Conservation (phyloP, 192 early-diverging fungal genomes). For the Podila horticola region DNA sequence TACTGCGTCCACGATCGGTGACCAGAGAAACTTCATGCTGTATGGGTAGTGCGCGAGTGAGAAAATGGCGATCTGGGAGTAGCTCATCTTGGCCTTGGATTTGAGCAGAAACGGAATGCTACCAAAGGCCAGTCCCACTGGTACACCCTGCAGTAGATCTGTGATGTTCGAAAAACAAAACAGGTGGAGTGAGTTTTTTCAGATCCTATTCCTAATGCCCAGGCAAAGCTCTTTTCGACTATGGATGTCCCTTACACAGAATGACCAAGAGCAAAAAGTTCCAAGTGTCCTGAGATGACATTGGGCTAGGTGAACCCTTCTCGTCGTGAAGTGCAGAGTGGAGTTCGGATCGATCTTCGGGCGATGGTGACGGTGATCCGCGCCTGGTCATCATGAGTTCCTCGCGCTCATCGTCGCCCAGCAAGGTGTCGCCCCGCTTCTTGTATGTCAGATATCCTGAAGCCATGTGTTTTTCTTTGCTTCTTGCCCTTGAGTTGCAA, state of each 20-base stretch:
- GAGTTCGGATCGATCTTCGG: conserved; percentile 9
- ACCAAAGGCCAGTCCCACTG: conserved; percentile 90
- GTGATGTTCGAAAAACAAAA: background rate
- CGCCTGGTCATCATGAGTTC: conserved; percentile 37
- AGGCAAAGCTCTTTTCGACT: background rate
- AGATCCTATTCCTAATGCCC: background rate
- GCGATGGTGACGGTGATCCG: background rate
- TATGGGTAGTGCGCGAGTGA: conserved; percentile 96
- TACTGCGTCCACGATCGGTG: conserved; percentile 93
- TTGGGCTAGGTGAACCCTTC: background rate
- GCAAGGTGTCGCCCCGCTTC: conserved; percentile 21
- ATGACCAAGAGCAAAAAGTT: conserved; percentile 46
- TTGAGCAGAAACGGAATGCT: conserved; percentile 90
- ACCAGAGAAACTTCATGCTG: conserved; percentile 98
- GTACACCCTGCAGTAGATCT: conserved; percentile 94
- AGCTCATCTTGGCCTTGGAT: conserved; percentile 87
- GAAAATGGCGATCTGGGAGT: conserved; percentile 91
- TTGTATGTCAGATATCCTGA: conserved; percentile 25
- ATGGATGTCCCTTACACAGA: conserved; percentile 17
- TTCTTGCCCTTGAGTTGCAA: too few species aligned
- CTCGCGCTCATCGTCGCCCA: conserved; percentile 41
- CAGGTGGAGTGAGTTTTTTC: background rate
- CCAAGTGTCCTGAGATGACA: conserved; percentile 45
- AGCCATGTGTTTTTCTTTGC: background rate
- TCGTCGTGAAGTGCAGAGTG: conserved; percentile 19